These are phyloP conservation scores for Schizosaccharomyces osmophilus DNA, from an alignment of 805 yeast genomes.

Conservation along the genomic window DNA sequence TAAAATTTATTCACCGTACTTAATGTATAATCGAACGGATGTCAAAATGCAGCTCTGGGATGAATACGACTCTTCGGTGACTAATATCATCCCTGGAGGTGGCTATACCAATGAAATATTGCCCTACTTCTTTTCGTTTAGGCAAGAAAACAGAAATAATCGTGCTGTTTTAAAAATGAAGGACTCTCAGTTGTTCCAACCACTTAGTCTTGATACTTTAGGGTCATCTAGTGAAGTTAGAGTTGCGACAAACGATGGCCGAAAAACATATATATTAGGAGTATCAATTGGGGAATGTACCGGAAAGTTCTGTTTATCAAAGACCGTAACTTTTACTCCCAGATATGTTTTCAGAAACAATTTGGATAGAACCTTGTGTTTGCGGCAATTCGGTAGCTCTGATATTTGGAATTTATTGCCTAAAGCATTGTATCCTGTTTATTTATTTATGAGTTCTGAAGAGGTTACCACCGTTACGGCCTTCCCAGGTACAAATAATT, in stretches of 20 bases:
- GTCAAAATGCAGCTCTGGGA: background rate
- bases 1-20: background rate
- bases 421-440: background rate
- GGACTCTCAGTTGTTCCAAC: conserved; percentile 46
- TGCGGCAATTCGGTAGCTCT: conserved; percentile 16
- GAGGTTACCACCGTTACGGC: background rate
- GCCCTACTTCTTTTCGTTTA: conserved; percentile 76
- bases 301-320: conserved; percentile 55
- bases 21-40: background rate
- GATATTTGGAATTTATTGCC: background rate
- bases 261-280: conserved; percentile 48
- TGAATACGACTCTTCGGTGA: background rate
- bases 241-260: conserved; percentile 14
- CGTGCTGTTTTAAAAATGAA: conserved; percentile 43
- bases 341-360: conserved; percentile 52
- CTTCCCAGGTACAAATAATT: background rate
- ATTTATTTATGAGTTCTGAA: background rate
- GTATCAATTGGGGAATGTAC: conserved; percentile 54
- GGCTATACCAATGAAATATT: background rate
- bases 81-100: background rate
- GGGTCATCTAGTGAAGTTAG: conserved; percentile 50
- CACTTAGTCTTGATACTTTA: conserved; percentile 66
- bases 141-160: conserved; percentile 31
- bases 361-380: conserved; percentile 28
- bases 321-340: conserved; percentile 60